Percentiles rank a stretch among this genome's conserved stretches.
These are phyloP conservation scores for Turnera subulata DNA, from an alignment of 345 rosid species.

Conservation along the genomic window DNA sequence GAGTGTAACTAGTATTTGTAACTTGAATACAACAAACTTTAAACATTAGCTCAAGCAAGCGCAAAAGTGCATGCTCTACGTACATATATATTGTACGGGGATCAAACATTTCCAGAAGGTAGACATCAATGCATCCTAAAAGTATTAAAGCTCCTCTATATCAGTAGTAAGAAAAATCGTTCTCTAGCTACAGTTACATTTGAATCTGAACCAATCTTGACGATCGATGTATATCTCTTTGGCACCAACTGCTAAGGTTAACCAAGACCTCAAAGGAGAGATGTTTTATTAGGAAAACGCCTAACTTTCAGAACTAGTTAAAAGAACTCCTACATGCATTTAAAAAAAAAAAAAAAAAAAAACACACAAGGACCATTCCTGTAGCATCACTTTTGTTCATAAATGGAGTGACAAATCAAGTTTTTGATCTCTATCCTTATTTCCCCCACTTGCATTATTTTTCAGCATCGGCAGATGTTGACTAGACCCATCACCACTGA, in stretches of 20 bases:
- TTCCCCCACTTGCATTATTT: slow-evolving; percentile 12
- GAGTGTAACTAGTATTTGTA: too few relatives aligned
- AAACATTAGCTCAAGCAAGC: too few relatives aligned
- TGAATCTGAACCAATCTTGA: not conserved
- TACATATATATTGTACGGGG: too few relatives aligned
- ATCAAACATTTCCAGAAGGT: too few relatives aligned
- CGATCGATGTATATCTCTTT: too few relatives aligned
- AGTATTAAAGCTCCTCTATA: too few relatives aligned
- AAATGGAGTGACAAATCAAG: slow-evolving; percentile 86
- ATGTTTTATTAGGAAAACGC: not conserved
- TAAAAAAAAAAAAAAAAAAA: not conserved
- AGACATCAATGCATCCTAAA: too few relatives aligned
- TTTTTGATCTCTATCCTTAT: slow-evolving; percentile 36
- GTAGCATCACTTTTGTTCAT: slow-evolving; percentile 21
- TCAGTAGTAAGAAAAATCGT: too few relatives aligned
- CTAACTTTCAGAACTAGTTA: not conserved
- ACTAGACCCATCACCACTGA: slow-evolving; percentile 9
- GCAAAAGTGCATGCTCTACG: too few relatives aligned
- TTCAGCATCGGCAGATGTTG: slow-evolving; percentile 14
- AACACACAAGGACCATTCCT: not conserved
- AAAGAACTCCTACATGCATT: not conserved
- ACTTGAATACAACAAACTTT: too few relatives aligned
- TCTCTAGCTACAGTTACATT: too few relatives aligned
- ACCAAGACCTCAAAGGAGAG: not conserved
- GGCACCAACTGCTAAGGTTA: not conserved